Conservation (phyloP, 2,329 filamentous ascomycete species). For the Daldinia eschscholtzii region DNA sequence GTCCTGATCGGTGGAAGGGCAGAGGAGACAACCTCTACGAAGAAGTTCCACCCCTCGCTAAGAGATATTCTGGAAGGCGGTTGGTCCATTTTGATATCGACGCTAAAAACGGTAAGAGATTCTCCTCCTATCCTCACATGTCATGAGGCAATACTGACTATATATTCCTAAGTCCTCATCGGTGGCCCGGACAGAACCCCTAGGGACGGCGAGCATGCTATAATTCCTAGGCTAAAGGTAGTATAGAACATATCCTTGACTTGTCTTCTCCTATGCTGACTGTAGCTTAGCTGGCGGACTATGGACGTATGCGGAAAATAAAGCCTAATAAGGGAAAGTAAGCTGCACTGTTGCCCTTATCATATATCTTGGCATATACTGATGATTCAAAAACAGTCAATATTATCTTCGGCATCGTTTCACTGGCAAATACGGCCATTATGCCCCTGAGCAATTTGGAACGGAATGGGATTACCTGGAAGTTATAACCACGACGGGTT, state of each 20-base stretch:
- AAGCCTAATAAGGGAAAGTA: constrained; percentile 43
- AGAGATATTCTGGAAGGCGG: constrained; percentile 40
- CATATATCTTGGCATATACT: background rate
- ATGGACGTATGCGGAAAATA: constrained; percentile 28
- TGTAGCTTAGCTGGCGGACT: constrained; percentile 39
- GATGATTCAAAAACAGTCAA: constrained; percentile 2
- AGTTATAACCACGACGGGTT: background rate
- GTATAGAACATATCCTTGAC: background rate
- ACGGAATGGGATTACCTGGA: constrained; percentile 42
- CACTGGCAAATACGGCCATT: constrained; percentile 27
- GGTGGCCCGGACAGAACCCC: constrained; percentile 21
- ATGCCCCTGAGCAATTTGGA: constrained; percentile 46
- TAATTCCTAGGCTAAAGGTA: constrained; percentile 43
- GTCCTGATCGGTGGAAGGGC: constrained; percentile 17
- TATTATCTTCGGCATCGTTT: constrained; percentile 32
- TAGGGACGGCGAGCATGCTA: constrained; percentile 38
- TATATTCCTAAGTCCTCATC: constrained; percentile 38
- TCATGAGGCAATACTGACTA: background rate
- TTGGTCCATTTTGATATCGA: constrained; percentile 47
- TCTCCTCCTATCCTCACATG: background rate
- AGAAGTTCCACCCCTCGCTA: constrained; percentile 26
- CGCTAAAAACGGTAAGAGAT: constrained; percentile 39
- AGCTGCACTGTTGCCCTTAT: background rate
- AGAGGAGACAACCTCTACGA: constrained; percentile 41
- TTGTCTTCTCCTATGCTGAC: constrained; percentile 1